Base-by-base conservation (phyloP, 2,329 filamentous ascomycete species). In the Clathrospora elynae region DNA sequence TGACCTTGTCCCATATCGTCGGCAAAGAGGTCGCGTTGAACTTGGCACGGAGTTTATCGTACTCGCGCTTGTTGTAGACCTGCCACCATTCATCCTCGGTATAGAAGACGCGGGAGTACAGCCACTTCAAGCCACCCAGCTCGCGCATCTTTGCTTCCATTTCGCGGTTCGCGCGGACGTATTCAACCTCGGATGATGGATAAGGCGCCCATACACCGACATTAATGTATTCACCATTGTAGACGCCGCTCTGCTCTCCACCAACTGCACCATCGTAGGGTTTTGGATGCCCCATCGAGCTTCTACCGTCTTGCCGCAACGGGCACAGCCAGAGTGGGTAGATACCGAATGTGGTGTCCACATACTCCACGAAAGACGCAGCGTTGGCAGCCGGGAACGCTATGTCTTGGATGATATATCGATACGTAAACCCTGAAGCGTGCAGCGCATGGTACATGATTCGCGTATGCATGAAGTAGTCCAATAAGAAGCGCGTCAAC, bases 81-180 rank as follows among this genome's bases (percentile, higher is more conserved):
- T 71, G 59, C 84, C 84, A 88, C 70, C 88, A 90, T 61, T 87
- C 82, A 0, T 78, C 72, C 61, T 87, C 80, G n/a, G 80, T 78
- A 67, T 93, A 93, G 72, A 90, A 95, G 0, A 88, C 86, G 61
- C 92, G 87, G 2, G 89, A 88, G 68, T 95, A 95, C 9, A 95
- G 75, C 86, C 88, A 93, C 73, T 95, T 95, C 74, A 87, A 82
- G 2, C 89, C 90, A 32, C 84, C 84, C 1, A 93, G 78, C 52
- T 82, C 77, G 33, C 75, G 74, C 3, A 91, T 79, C 62, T 86
- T 86, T 13, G 74, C 71, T 72, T 95, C 90, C 13, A 95, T 76
- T 29, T 77, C 77, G 20, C 85, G 80, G 70, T 95, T 95, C 55
- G 82, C 81, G 25, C 71, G 65, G 2, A 91, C 75, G 59, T 91